Conservation (phyloP, 257 asterid genomes). For the Plectranthus barbatus region DNA sequence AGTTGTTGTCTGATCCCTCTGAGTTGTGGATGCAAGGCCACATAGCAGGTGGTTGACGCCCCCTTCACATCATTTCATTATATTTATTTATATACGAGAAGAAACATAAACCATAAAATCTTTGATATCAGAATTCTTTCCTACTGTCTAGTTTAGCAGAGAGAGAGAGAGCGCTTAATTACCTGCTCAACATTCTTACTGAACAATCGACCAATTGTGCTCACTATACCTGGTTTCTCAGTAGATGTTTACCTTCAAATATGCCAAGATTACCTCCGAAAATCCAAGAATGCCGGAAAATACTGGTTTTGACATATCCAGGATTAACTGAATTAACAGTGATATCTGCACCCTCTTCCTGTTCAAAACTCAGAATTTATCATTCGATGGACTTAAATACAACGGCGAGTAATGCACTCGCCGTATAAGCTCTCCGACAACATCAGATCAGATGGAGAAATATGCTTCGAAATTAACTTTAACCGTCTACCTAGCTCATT, state of each 20-base stretch:
- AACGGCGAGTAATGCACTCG: too few species aligned
- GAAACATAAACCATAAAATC: too few species aligned
- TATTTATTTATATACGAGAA: too few species aligned
- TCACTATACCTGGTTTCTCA: slow-evolving; percentile 42
- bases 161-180: background rate
- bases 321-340: slow-evolving; percentile 88
- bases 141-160: too few species aligned
- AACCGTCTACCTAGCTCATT: slow-evolving; percentile 58
- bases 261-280: slow-evolving; percentile 43
- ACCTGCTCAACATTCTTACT: slow-evolving; percentile 62
- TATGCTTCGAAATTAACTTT: slow-evolving; percentile 42
- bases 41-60: slow-evolving; percentile 73
- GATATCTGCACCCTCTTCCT: slow-evolving; percentile 70
- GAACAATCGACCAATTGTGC: slow-evolving; percentile 32
- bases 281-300: slow-evolving; percentile 52
- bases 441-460: too few species aligned
- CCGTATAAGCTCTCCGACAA: too few species aligned
- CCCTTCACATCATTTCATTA: slow-evolving; percentile 31
- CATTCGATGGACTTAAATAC: too few species aligned
- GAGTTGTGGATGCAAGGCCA: slow-evolving; percentile 62
- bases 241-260: too few species aligned
- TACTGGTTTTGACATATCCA: slow-evolving; percentile 62
- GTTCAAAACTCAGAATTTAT: slow-evolving; percentile 14
- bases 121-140: too few species aligned
- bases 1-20: slow-evolving; percentile 55